A percentile compares a stretch with the other conserved stretches of the same genome.
Conservation (phyloP, 495 filamentous ascomycete species). For the Penicillium flavigenum region DNA sequence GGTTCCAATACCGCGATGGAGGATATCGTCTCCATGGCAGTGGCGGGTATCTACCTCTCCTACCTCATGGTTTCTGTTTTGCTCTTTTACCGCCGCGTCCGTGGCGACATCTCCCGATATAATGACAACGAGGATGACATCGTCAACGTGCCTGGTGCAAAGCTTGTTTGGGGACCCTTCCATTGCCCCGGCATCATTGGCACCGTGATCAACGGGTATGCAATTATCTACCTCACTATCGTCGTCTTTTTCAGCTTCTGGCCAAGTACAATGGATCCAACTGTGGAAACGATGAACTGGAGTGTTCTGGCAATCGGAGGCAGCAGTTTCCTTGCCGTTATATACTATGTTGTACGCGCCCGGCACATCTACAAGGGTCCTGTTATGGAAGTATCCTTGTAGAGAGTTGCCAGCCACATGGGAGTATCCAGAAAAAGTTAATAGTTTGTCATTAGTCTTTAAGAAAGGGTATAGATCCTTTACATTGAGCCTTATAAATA, state of each 20-base stretch:
- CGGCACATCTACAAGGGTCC: slow-evolving; percentile 30
- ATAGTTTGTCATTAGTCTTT: background rate
- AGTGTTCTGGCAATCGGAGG: slow-evolving; percentile 41
- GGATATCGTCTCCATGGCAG: slow-evolving; percentile 42
- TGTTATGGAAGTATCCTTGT: slow-evolving; percentile 24
- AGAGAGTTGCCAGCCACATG: background rate
- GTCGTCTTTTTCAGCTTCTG: slow-evolving; percentile 47
- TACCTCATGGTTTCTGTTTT: slow-evolving; percentile 41
- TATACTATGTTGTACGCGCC: slow-evolving; percentile 36
- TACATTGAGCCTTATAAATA: too few relatives aligned
- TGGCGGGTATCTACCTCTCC: slow-evolving; percentile 40
- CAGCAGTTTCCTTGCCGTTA: slow-evolving; percentile 33
- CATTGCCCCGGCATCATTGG: slow-evolving; percentile 46
- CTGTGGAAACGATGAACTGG: slow-evolving; percentile 48
- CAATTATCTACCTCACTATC: slow-evolving; percentile 36
- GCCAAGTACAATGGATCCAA: slow-evolving; percentile 35
- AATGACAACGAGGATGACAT: slow-evolving; percentile 18
- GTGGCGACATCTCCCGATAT: slow-evolving; percentile 17
- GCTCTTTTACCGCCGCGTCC: slow-evolving; percentile 43
- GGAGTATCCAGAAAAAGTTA: background rate
- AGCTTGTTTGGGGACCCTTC: slow-evolving; percentile 51
- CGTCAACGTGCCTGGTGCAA: slow-evolving; percentile 25
- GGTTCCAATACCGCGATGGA: slow-evolving; percentile 44
- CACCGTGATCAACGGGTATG: slow-evolving; percentile 42
- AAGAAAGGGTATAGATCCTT: too few relatives aligned